Evolutionary conservation across 1,284 basidiomycete genomes (phyloP), one percentile per base, ranked within the genome.

Genomic region (Cutaneotrichosporon arboriforme): DNA sequence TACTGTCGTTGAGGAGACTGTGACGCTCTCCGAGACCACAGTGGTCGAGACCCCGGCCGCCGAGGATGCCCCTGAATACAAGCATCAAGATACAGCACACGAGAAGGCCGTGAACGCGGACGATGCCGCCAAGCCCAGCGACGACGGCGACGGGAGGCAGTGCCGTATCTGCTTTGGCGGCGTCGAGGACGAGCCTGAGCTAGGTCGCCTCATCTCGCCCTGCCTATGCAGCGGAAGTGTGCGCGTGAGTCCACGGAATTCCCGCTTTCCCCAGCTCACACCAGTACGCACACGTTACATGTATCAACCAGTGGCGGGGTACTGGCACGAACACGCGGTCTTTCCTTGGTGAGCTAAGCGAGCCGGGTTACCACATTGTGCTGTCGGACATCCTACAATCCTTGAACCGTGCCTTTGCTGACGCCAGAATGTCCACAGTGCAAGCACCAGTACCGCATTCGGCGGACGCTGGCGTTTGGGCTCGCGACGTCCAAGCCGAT

Each of bases 161-260:
- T 75, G 73, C 57, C 52, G 73, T 39, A 75, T 75, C 48, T 75
- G 73, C 46, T 69, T 75, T 26, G 55, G 61, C 3, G 70, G 71
- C 3, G 49, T 46, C 14, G 71, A 73, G 41, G 72, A 75, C 34
- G 68, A 72, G 49, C 57, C 45, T 4, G 60, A 63, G 9, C 23
- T 69, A 37, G 73, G 73, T 2, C 63, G 68, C 15, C 50, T 75
- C 59, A 74, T 75, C 46, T 68, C 65, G 14, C 73, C 73, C n/a
- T 75, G 73, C 57, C 57, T 75, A 5, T 75, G 73, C 51, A 51
- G 66, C 9, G 73, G 73, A 1, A 69, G 63, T 36, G 70, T 75
- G 67, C 54, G 73, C 20, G 70, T 72, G 60, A 66, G 68, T 69
- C 2, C 39, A 2, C 18, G 26, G 26, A 5, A 31, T 31, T n/a